Evolutionary conservation across 31 red algal species (phyloP).

Genomic region (Endocladia muricata): DNA sequence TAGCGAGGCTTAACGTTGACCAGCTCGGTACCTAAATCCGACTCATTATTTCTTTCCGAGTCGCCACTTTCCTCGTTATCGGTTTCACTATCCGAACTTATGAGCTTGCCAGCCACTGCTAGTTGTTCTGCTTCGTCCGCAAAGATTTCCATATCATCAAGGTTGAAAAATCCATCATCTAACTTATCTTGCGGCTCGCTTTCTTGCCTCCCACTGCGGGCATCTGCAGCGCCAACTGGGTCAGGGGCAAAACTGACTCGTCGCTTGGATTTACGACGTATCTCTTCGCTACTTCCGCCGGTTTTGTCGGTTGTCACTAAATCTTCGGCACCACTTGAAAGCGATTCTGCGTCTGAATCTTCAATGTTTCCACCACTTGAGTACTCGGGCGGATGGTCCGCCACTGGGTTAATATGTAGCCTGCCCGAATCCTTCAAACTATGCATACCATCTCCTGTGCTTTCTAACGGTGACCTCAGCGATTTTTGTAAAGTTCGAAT

Average conservation of each 20-base stretch:
- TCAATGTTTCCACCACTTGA: not conserved
- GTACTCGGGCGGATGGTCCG: not conserved
- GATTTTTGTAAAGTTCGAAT: not conserved
- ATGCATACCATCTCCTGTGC: not conserved
- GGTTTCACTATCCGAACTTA: conserved; percentile 48
- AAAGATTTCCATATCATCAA: conserved; percentile 64
- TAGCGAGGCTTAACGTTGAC: conserved; percentile 12
- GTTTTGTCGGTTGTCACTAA: not conserved
- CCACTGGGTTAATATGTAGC: not conserved
- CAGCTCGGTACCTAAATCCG: not conserved
- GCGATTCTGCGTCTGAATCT: not conserved
- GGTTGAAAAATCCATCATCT: conserved; percentile 62
- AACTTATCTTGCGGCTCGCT: not conserved
- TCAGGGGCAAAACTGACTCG: conserved; percentile 5
- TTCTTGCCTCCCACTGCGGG: not conserved
- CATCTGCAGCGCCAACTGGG: not conserved
- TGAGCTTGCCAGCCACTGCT: conserved; percentile 45
- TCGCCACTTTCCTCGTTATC: conserved; percentile 9
- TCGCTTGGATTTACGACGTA: no score
- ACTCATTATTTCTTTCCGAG: not conserved
- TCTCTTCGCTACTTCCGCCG: not conserved
- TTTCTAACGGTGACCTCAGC: not conserved
- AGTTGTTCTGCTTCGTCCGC: conserved; percentile 64
- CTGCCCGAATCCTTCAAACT: not conserved
- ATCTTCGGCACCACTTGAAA: not conserved